These are phyloP conservation scores for Narthecium ossifragum DNA, from an alignment of 106 monocot species.

Conservation along the genomic window DNA sequence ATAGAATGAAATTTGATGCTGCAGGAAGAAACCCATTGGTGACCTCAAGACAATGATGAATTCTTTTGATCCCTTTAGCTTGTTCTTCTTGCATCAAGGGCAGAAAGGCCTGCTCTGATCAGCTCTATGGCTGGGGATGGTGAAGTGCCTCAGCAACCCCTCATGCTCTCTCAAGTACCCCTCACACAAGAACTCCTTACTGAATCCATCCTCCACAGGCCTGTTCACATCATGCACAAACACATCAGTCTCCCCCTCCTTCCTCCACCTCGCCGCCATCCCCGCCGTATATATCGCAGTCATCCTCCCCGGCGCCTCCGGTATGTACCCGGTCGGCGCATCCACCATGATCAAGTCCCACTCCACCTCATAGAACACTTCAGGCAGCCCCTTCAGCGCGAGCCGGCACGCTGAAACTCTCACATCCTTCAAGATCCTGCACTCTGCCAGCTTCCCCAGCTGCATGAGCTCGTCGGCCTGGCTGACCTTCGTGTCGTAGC, in stretches of 20 bases:
- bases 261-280: conserved; percentile 19
- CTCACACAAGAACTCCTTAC: conserved; percentile 38
- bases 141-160: conserved; percentile 37
- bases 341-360: conserved; percentile 45
- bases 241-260: conserved; percentile 15
- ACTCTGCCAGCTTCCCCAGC: conserved; percentile 26
- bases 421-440: neutral
- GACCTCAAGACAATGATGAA: conserved; percentile 2
- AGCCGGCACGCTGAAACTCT: conserved; percentile 15
- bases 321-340: conserved; percentile 29
- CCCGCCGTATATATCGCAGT: conserved; percentile 29
- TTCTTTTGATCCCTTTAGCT: neutral
- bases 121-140: too few relatives aligned
- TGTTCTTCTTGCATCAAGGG: too few relatives aligned
- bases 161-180: conserved; percentile 21
- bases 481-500: conserved; percentile 15
- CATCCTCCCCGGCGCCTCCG: conserved; percentile 35
- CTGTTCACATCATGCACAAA: conserved; percentile 37
- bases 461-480: conserved; percentile 37
- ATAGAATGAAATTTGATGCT: neutral
- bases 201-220: conserved; percentile 36
- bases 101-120: too few relatives aligned
- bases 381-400: conserved; percentile 16
- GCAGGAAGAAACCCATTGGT: neutral
- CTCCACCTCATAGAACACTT: conserved; percentile 12